Evolutionary conservation across 2,329 filamentous ascomycete species (phyloP), one percentile per base, ranked within the genome.

Genomic region (Orbilia brochopaga): DNA sequence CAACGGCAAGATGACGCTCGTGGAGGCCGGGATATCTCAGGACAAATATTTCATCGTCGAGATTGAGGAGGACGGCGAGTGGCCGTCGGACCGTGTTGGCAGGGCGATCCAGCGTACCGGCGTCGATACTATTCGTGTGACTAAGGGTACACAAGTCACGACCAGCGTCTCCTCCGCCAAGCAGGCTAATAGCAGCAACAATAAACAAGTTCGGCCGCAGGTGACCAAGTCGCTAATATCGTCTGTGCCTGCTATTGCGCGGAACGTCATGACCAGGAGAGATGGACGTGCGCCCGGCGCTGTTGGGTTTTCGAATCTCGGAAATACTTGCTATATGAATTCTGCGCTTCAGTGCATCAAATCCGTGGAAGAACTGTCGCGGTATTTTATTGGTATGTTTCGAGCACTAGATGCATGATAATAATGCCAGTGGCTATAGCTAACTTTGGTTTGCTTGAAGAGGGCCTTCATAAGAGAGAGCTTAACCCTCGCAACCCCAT

Each of bases 321-420:
- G 94, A 54, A 99, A 99, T 77, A 97, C 94, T 0, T 99, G 94
- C 80, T 99, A 99, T 81, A 97, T 97, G 92, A 97, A 97, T 80
- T 96, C 93, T 21, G 94, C 94, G 8, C 83, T 97, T 61, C 94
- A 99, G 79, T 99, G 94, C 79, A 86, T 99, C 57, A 88, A 93
- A 56, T 95, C 91, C 76, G 92, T 97, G 0, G 91, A 96, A 78
- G 94, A 99, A 79, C 82, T 99, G 74, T 93, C 91, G 3, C 88
- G 92, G 77, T 99, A 96, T 79, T 97, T 99, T 79, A 80, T 97
- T 55, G 83, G 79, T 77, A 78, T 80, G 82, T 80, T 69, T 75
- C 77, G 46, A n/a, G n/a, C n/a, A 40, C 51, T 42, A 56, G 11
- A 37, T 52, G 67, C 55, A 40, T 48, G 44, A 10, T 13, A n/a